Conservation (phyloP, 768 basidiomycete genomes). For the Melanogaster broomeanus region DNA sequence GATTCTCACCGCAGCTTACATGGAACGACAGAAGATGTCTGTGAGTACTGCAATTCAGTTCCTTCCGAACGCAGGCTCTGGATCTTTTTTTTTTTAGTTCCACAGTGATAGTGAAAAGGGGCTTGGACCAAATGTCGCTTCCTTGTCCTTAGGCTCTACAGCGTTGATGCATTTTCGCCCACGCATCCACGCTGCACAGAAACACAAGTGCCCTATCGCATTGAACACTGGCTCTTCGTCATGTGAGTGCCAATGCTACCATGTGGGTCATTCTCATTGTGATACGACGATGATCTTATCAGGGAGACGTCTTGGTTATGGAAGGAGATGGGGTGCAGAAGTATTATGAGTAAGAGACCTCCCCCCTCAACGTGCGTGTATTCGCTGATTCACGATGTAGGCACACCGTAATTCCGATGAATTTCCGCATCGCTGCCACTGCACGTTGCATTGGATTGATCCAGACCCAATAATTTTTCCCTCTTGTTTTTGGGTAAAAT, state of each 20-base stretch:
- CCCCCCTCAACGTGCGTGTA: not conserved
- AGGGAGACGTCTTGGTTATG: slow-evolving; percentile 84
- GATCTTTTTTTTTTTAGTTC: slow-evolving; percentile 47
- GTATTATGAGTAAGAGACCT: slow-evolving; percentile 61
- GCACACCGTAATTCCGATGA: slow-evolving; percentile 72
- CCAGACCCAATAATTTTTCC: slow-evolving; percentile 14
- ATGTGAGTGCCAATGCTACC: slow-evolving; percentile 44
- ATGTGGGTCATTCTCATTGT: not conserved
- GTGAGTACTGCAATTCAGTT: slow-evolving; percentile 40
- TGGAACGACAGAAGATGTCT: slow-evolving; percentile 84
- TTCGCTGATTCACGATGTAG: slow-evolving; percentile 37
- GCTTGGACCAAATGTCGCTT: slow-evolving; percentile 71
- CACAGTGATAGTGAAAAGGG: slow-evolving; percentile 80
- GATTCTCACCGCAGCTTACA: slow-evolving; percentile 79
- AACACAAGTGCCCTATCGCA: slow-evolving; percentile 31
- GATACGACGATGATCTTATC: slow-evolving; percentile 1
- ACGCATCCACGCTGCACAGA: slow-evolving; percentile 36
- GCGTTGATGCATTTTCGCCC: slow-evolving; percentile 81
- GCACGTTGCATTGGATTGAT: slow-evolving; percentile 60
- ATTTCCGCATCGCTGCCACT: slow-evolving; percentile 80
- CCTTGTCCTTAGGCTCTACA: slow-evolving; percentile 73
- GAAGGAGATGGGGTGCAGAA: slow-evolving; percentile 68
- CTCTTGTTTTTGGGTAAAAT: not conserved
- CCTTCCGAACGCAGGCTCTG: not conserved
- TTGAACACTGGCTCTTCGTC: slow-evolving; percentile 64